phyloP scores from a whole-genome alignment of 345 rosid species.

The Euphorbia peplus region DNA sequence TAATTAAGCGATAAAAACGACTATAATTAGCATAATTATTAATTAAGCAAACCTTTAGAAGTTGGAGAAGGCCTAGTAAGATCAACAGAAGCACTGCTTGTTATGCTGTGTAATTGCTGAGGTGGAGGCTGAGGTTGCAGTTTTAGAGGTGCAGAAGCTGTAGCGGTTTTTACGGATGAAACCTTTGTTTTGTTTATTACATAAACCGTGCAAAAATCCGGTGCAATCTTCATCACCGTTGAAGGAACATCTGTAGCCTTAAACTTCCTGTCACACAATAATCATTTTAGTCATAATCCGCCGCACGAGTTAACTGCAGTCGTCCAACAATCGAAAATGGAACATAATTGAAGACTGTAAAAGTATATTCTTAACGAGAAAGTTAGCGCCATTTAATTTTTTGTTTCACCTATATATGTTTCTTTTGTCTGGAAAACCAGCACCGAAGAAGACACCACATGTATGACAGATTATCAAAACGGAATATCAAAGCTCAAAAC shows the following conservation, averaged over 20 bases:
- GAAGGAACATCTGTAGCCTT: slow-evolving; percentile 53
- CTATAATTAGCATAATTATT: no score
- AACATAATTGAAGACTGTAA: no score
- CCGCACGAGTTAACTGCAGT: no score
- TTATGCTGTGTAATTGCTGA: neutral
- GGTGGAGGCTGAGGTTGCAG: slow-evolving; percentile 6
- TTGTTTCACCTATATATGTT: no score
- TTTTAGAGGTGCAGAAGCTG: slow-evolving; percentile 31
- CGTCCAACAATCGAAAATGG: no score
- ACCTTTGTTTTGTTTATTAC: slow-evolving; percentile 64
- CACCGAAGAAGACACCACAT: no score
- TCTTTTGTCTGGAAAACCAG: no score
- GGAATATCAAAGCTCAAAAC: no score
- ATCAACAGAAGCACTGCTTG: slow-evolving; percentile 13
- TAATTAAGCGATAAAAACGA: no score
- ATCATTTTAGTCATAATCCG: neutral
- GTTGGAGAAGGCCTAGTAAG: slow-evolving; percentile 8
- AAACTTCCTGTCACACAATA: slow-evolving; percentile 47
- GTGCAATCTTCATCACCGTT: slow-evolving; percentile 53
- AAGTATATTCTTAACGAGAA: no score
- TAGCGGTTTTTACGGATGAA: slow-evolving; percentile 52
- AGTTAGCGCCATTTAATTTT: no score
- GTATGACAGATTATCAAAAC: no score
- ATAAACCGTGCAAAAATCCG: slow-evolving; percentile 72
- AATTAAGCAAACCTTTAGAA: slow-evolving; percentile 34